Conservation (phyloP, 179 eudicot species). For the Gypsophila paniculata region DNA sequence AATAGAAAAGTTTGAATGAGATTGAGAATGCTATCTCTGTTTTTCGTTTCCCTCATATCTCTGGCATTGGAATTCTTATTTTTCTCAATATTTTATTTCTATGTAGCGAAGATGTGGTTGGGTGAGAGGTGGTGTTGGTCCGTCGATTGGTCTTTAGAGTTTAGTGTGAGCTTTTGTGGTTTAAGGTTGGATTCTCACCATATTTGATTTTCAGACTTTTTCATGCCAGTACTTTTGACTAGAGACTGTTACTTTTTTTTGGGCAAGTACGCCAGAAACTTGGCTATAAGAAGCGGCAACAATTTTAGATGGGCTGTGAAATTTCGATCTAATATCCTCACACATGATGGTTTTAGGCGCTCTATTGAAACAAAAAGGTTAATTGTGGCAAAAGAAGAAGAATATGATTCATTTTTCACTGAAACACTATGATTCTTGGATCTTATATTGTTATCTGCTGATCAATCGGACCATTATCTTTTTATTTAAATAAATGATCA, state of each 20-base stretch:
- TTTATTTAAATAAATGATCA: not conserved
- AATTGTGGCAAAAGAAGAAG: too few species aligned
- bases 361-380: not conserved
- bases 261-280: not conserved
- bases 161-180: not conserved
- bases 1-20: not conserved
- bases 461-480: not conserved
- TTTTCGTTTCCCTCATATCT: not conserved
- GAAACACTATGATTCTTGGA: not conserved
- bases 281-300: not conserved
- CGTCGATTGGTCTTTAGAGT: not conserved
- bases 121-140: not conserved
- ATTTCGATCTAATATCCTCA: not conserved
- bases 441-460: not conserved
- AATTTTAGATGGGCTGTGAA: not conserved
- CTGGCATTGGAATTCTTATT: not conserved
- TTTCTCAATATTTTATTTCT: not conserved
- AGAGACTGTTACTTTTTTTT: not conserved
- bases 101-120: not conserved
- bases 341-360: not conserved
- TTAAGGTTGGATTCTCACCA: not conserved
- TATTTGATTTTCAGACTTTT: not conserved
- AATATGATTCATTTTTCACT: not conserved
- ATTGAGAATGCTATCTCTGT: constrained; percentile 7
- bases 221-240: not conserved